Evolutionary conservation across 2,329 filamentous ascomycete species (phyloP).

Genomic region (Fusarium siculi): DNA sequence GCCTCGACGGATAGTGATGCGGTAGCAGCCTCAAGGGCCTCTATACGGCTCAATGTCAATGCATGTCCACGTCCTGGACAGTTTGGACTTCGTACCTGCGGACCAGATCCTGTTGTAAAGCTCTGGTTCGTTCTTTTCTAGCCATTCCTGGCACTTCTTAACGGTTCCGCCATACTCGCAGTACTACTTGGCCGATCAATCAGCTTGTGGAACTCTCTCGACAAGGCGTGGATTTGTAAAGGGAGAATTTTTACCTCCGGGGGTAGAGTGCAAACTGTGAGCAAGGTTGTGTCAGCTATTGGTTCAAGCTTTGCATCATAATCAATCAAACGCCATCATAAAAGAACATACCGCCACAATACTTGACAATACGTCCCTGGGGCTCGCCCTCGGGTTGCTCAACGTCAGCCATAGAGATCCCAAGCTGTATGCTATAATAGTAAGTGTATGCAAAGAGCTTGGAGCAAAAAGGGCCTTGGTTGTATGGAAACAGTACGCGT

Average conservation of each 20-base stretch:
- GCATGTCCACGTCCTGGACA: conserved; percentile 2
- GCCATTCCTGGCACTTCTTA: conserved; percentile 98
- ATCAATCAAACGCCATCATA: background rate
- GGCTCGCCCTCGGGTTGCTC: conserved; percentile 62
- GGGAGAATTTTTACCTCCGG: conserved; percentile 65
- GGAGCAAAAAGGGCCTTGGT: conserved; percentile 30
- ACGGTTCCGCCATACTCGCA: conserved; percentile 98
- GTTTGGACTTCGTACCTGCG: conserved; percentile 67
- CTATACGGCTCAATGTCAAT: conserved; percentile 53
- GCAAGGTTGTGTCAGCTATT: conserved; percentile 14
- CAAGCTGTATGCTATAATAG: conserved; percentile 4
- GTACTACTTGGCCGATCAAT: conserved; percentile 71
- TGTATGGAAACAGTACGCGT: conserved; percentile 44
- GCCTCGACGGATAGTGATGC: conserved; percentile 88
- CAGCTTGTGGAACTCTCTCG: conserved; percentile 28
- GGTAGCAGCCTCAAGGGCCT: conserved; percentile 85
- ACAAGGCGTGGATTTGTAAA: conserved; percentile 2
- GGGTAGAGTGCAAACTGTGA: conserved; percentile 70
- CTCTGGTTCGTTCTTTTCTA: conserved; percentile 76
- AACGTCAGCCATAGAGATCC: conserved; percentile 62
- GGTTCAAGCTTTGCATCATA: conserved; percentile 21
- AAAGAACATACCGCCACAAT: conserved; percentile 66
- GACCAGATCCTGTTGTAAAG: conserved; percentile 88
- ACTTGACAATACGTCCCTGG: conserved; percentile 63
- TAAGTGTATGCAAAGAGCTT: background rate